These are phyloP conservation scores for Hymenoscyphus albidus DNA, from an alignment of 2,329 filamentous ascomycete species.

Conservation along the genomic window DNA sequence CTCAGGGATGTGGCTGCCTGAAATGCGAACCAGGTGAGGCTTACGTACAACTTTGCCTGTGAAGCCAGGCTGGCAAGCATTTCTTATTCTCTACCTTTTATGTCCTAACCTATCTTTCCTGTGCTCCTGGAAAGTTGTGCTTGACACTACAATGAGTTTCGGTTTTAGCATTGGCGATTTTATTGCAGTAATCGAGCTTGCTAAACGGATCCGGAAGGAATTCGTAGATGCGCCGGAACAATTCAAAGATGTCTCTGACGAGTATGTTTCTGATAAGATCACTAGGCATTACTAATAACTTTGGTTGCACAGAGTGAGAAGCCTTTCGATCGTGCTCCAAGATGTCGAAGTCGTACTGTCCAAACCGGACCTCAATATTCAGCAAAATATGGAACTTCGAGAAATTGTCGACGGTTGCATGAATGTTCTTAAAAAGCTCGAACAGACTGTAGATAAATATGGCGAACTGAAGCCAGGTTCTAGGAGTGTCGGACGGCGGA, in stretches of 20 bases:
- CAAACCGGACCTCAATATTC: slow-evolving; percentile 17
- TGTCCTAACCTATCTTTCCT: slow-evolving; percentile 4
- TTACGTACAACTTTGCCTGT: slow-evolving; percentile 1
- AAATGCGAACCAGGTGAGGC: slow-evolving; percentile 6
- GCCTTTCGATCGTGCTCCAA: slow-evolving; percentile 30
- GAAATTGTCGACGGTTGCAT: slow-evolving; percentile 21
- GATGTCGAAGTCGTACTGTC: slow-evolving; percentile 27
- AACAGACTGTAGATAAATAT: slow-evolving; percentile 15
- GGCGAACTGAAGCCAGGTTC: slow-evolving; percentile 13
- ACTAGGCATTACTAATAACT: slow-evolving; percentile 1
- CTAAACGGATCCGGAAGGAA: slow-evolving; percentile 21
- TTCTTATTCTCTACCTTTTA: slow-evolving; percentile 10
- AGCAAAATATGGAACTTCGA: slow-evolving; percentile 22
- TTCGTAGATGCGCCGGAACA: slow-evolving; percentile 15
- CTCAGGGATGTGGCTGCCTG: not conserved
- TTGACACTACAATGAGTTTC: too few relatives aligned
- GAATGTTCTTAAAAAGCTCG: slow-evolving; percentile 19
- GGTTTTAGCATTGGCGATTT: too few relatives aligned
- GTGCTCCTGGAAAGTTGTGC: slow-evolving; percentile 13
- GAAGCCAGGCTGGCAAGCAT: not conserved
- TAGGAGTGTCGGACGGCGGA: slow-evolving; percentile 9
- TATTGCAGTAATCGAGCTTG: slow-evolving; percentile 22
- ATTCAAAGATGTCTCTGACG: slow-evolving; percentile 15
- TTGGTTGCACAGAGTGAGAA: slow-evolving; percentile 25
- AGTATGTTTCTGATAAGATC: slow-evolving; percentile 22